Evolutionary conservation across 768 basidiomycete species (phyloP).

Genomic region (Cystobasidium tubakii): DNA sequence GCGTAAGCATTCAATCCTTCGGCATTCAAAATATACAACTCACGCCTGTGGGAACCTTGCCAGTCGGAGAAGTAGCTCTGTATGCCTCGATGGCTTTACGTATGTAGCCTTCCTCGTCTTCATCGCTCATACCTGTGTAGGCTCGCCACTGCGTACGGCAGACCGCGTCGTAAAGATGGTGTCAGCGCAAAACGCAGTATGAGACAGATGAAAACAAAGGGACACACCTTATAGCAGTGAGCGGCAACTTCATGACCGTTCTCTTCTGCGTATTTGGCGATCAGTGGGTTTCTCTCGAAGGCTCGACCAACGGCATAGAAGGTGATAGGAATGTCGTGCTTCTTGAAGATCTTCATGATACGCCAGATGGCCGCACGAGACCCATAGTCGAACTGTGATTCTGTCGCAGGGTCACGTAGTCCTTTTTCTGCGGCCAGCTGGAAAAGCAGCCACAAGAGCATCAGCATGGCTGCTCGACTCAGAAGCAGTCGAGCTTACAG

Average conservation of each 20-base stretch:
- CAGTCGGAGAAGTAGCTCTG: constrained; percentile 39
- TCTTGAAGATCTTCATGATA: constrained; percentile 44
- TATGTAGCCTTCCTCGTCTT: constrained; percentile 41
- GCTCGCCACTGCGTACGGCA: neutral
- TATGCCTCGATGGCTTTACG: constrained; percentile 44
- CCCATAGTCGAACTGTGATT: constrained; percentile 47
- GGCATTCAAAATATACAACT: neutral
- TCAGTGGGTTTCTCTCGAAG: constrained; percentile 43
- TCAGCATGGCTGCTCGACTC: neutral
- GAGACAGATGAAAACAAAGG: neutral
- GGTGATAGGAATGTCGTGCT: constrained; percentile 45
- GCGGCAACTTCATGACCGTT: constrained; percentile 45
- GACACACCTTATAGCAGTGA: constrained; percentile 36
- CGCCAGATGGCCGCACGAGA: constrained; percentile 47
- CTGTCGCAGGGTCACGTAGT: neutral
- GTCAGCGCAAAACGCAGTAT: too few species aligned
- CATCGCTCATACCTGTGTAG: constrained; percentile 20
- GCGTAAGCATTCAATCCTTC: neutral
- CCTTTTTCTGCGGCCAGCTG: neutral
- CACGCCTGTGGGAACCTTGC: constrained; percentile 40
- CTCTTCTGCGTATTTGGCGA: constrained; percentile 32
- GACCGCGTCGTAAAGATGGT: neutral
- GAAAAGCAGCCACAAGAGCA: neutral
- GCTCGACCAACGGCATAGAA: constrained; percentile 47
- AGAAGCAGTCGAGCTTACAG: neutral